Evolutionary conservation across 75 land plant species (phyloP), one percentile per base, ranked within the genome.

Genomic region (Picea sitchensis): DNA sequence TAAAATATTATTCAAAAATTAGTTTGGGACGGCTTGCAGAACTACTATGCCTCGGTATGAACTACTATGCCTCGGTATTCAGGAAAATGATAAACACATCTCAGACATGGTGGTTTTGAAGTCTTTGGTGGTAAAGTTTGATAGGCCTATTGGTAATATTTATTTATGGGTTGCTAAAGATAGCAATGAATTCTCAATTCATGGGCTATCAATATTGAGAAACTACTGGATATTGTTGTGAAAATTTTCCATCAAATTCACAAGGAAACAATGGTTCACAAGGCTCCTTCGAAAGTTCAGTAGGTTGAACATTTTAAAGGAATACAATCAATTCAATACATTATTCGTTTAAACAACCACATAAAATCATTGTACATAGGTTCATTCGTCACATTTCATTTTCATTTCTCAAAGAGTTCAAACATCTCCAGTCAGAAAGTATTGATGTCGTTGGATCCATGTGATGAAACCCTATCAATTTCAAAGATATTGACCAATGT

Each of bases 171-270:
- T 85, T 65, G 85, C 85, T 0, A 88, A 91, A 81, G 96, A 95
- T 79, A 91, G 94, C 83, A 95, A 93, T 78, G 99, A 95, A 87
- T 93, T 59, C 94, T 97, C 11, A 97, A 97, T 79, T 95, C 98
- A 56, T 97, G 99, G 99, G 86, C 99, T 5, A 44, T 77, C 62
- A 95, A 93, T 81, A 88, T 97, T 75, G 99, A 97, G 85, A 97
- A 93, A 84, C 84, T 97, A 78, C 91, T 95, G 69, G 99, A 97
- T 62, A 92, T 93, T 77, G 99, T 97, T 26, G 99, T 95, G 87
- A 97, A 97, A 82, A 97, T 98, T 80, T 97, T 98, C 82, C 99
- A 97, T 81, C 95, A 97, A 82, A 97, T 97, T 47, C 98, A 97
- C 88, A 97, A 95, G 88, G 99, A 97, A 71, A 95, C 94, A 38